Conservation (phyloP, 2,329 filamentous ascomycete genomes). For the Botryotinia calthae region DNA sequence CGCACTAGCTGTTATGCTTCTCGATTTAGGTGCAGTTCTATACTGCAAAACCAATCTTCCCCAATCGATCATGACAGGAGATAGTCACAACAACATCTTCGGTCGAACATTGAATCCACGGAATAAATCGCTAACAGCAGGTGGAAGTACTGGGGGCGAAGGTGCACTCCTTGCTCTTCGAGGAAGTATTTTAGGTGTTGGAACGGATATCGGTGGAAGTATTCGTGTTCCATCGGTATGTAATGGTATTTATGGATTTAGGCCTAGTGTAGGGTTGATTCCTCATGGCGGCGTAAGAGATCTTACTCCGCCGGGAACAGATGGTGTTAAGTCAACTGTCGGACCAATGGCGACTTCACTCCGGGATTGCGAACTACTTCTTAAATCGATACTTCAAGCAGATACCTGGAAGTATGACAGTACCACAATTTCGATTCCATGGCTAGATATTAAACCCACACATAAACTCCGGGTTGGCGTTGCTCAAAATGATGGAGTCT, state of each 20-base stretch:
- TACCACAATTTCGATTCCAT: constrained; percentile 36
- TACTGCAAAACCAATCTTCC: constrained; percentile 40
- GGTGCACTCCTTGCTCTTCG: constrained; percentile 33
- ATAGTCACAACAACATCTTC: constrained; percentile 36
- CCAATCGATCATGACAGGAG: neutral
- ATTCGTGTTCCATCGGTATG: constrained; percentile 7
- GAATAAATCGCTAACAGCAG: constrained; percentile 32
- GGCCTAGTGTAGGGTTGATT: constrained; percentile 2
- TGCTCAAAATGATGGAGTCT: neutral
- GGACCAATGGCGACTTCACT: constrained; percentile 1
- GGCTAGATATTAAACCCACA: neutral
- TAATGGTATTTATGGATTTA: constrained; percentile 1
- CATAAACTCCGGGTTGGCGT: constrained; percentile 2
- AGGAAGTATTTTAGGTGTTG: constrained; percentile 34
- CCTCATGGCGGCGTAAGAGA: neutral
- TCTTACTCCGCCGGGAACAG: neutral
- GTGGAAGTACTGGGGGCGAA: constrained; percentile 37
- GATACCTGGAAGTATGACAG: constrained; percentile 32
- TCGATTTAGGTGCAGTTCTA: constrained; percentile 67
- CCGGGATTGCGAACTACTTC: neutral
- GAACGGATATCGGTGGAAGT: constrained; percentile 33
- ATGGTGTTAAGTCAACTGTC: neutral
- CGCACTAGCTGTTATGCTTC: constrained; percentile 65
- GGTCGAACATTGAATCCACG: constrained; percentile 44
- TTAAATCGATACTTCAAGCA: constrained; percentile 19